Evolutionary conservation across 805 yeast genomes (phyloP).

Genomic region (Hanseniaspora thailandica): DNA sequence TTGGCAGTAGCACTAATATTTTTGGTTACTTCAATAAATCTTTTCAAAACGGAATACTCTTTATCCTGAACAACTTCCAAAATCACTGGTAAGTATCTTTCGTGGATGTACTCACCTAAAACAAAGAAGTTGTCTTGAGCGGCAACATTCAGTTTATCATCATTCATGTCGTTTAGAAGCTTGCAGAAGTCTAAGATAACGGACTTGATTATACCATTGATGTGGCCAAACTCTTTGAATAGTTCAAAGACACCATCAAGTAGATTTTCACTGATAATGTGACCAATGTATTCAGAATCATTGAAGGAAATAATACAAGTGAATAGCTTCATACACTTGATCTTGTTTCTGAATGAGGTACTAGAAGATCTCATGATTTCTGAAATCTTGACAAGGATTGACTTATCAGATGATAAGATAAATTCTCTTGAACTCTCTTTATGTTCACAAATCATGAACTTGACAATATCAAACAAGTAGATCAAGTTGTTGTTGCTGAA

Average conservation of each 20-base stretch:
- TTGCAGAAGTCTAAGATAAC: conserved; percentile 8
- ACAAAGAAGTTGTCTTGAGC: conserved; percentile 4
- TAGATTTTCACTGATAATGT: neutral
- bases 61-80: neutral
- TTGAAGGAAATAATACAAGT: conserved; percentile 1
- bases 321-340: conserved; percentile 9
- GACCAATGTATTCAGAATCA: conserved; percentile 7
- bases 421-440: neutral
- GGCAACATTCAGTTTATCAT: neutral
- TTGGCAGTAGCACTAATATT: neutral
- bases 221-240: neutral
- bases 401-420: neutral
- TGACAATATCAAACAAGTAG: conserved; percentile 6
- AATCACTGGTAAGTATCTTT: neutral
- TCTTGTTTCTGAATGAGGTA: conserved; percentile 4
- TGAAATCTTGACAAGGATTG: neutral
- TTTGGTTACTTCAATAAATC: neutral
- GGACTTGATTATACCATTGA: conserved; percentile 1
- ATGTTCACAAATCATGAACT: conserved; percentile 8
- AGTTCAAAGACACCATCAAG: conserved; percentile 3
- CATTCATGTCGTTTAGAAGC: conserved; percentile 8
- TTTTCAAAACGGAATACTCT: conserved; percentile 8
- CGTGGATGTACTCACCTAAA: neutral
- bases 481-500: conserved; percentile 4
- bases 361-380: neutral